Conservation (phyloP, 805 yeast genomes). For the Candida pseudoglaebosa region DNA sequence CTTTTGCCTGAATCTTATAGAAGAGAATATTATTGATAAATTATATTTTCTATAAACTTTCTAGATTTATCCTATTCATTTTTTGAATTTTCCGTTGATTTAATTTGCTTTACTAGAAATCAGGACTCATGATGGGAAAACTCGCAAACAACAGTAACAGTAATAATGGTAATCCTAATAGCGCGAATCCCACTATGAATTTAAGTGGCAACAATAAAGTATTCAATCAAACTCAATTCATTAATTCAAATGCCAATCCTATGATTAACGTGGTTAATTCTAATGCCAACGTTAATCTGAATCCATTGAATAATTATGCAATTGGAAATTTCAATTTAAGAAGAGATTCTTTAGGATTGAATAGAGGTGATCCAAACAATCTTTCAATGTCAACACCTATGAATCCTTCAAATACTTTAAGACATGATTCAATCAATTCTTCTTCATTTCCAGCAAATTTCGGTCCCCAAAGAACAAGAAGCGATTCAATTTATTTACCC, state of each 20-base stretch:
- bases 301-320: neutral
- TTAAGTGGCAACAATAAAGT: neutral
- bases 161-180: neutral
- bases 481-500: slow-evolving; percentile 36
- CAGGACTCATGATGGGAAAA: neutral
- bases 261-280: too few relatives aligned
- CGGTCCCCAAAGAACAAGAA: slow-evolving; percentile 24
- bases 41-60: neutral
- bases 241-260: neutral
- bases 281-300: neutral
- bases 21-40: too few relatives aligned
- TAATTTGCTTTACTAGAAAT: neutral
- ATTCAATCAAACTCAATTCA: neutral
- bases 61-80: neutral
- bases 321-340: neutral
- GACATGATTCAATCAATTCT: slow-evolving; percentile 11
- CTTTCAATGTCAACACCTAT: too few relatives aligned
- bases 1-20: too few relatives aligned
- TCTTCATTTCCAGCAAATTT: slow-evolving; percentile 2
- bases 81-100: too few relatives aligned
- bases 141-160: neutral
- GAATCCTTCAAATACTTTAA: slow-evolving; percentile 17
- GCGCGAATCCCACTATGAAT: neutral
- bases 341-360: neutral
- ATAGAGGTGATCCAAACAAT: too few relatives aligned